These are phyloP conservation scores for Mucor piriformis DNA, from an alignment of 371 early-diverging fungal genomes.

Conservation along the genomic window DNA sequence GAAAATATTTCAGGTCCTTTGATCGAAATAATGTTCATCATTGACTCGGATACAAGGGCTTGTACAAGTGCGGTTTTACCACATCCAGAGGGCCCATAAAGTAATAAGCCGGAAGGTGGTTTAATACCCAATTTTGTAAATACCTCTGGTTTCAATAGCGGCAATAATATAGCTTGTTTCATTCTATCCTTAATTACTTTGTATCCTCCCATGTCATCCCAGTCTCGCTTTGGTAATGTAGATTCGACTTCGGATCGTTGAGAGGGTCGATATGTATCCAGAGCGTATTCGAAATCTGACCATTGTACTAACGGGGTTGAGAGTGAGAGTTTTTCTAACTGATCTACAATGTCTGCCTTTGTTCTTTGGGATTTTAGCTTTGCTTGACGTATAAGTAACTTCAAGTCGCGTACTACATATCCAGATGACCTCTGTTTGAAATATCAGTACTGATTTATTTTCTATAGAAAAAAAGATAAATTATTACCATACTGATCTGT, in stretches of 20 bases:
- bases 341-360: slow-evolving; percentile 10
- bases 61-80: slow-evolving; percentile 85
- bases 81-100: slow-evolving; percentile 90
- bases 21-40: slow-evolving; percentile 77
- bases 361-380: slow-evolving; percentile 40
- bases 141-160: slow-evolving; percentile 63
- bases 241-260: slow-evolving; percentile 58
- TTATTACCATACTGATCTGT: slow-evolving; percentile 36
- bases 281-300: slow-evolving; percentile 52
- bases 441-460: neutral
- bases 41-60: slow-evolving; percentile 70
- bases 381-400: slow-evolving; percentile 51
- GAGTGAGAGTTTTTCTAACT: slow-evolving; percentile 8
- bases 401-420: slow-evolving; percentile 63
- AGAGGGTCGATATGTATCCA: slow-evolving; percentile 47
- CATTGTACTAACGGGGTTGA: slow-evolving; percentile 19
- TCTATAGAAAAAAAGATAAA: neutral
- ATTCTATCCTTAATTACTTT: slow-evolving; percentile 68
- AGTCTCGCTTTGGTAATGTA: slow-evolving; percentile 37
- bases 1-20: slow-evolving; percentile 84
- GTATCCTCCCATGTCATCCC: slow-evolving; percentile 58
- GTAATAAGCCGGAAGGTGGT: slow-evolving; percentile 79
- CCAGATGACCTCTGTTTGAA: slow-evolving; percentile 56
- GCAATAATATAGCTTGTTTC: slow-evolving; percentile 73
- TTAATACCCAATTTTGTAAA: slow-evolving; percentile 70